phyloP scores from a whole-genome alignment of 768 basidiomycete genomes.

The Pisolithus sp. region DNA sequence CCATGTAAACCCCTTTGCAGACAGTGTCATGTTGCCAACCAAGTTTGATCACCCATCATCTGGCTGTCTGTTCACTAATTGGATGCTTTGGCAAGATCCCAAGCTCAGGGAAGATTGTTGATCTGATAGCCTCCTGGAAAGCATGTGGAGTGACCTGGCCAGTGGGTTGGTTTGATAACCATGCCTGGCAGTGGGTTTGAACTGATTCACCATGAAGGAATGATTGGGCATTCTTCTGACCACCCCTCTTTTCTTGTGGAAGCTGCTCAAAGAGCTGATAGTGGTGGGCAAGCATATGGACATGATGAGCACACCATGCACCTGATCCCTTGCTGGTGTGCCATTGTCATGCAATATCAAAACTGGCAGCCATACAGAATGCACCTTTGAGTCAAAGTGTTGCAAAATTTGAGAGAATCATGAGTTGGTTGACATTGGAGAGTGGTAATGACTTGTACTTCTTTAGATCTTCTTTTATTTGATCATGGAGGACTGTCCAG shows the following conservation, averaged over 20 bases:
- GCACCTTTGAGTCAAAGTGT: too few relatives aligned
- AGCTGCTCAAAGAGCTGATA: not conserved
- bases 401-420: too few relatives aligned
- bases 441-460: too few relatives aligned
- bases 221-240: not conserved
- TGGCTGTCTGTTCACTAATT: not conserved
- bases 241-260: not conserved
- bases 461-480: too few relatives aligned
- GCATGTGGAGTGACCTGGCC: not conserved
- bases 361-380: too few relatives aligned
- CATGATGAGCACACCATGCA: not conserved
- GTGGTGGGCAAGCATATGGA: not conserved
- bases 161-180: not conserved
- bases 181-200: not conserved
- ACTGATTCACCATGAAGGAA: not conserved
- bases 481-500: too few relatives aligned
- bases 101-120: not conserved
- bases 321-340: not conserved
- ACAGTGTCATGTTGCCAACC: conserved; percentile 3
- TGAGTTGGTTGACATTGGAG: too few relatives aligned
- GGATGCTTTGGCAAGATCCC: not conserved
- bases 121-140: not conserved
- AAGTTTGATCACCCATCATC: conserved; percentile 2
- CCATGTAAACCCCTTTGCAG: conserved; percentile 10
- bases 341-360: too few relatives aligned